Evolutionary conservation across 2,329 filamentous ascomycete species (phyloP).

Genomic region (Ceratocystis albifundus): DNA sequence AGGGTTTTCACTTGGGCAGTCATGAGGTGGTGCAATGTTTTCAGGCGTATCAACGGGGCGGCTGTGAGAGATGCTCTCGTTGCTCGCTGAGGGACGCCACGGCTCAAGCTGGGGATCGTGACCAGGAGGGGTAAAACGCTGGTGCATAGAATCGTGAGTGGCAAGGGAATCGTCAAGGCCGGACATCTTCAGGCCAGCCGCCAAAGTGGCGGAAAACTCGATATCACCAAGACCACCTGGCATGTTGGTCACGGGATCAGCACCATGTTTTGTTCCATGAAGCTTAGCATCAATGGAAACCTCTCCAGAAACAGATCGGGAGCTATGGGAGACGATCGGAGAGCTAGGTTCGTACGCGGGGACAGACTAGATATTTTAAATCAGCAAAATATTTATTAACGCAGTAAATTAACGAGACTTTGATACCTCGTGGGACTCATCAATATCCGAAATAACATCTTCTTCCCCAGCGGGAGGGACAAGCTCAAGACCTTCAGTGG

Average conservation of each 20-base stretch:
- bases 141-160: conserved; percentile 12
- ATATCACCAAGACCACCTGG: conserved; percentile 12
- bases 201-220: conserved; percentile 18
- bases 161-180: conserved; percentile 4
- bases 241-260: not conserved
- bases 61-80: not conserved
- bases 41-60: not conserved
- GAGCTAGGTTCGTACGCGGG: conserved; percentile 20
- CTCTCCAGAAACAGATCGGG: conserved; percentile 26
- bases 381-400: conserved; percentile 17
- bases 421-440: conserved; percentile 19
- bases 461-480: conserved; percentile 12
- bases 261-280: not conserved
- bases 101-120: conserved; percentile 9
- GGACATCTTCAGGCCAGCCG: conserved; percentile 14
- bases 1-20: conserved; percentile 19
- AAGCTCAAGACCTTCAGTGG: not conserved
- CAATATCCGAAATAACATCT: conserved; percentile 21
- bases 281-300: not conserved
- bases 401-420: not conserved
- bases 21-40: not conserved
- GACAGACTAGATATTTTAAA: conserved; percentile 18
- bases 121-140: conserved; percentile 13
- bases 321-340: conserved; percentile 24
- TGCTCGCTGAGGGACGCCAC: not conserved